phyloP scores from a whole-genome alignment of 192 early-diverging fungal genomes.

The Entomortierella beljakovae region DNA sequence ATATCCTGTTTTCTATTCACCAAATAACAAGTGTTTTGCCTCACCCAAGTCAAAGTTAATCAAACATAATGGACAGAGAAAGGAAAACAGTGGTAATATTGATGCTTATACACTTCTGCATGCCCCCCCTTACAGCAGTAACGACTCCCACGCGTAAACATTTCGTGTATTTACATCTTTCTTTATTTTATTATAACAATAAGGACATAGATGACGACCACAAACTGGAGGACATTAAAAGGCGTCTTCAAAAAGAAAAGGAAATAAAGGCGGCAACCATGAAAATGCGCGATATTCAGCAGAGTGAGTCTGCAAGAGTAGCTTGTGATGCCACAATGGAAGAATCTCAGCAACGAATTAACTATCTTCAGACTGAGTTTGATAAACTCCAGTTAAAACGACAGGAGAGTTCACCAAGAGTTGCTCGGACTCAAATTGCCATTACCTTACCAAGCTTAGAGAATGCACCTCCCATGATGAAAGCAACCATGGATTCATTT shows the following conservation, averaged over 20 bases:
- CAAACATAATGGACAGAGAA: neutral
- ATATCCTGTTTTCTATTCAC: neutral
- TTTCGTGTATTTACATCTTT: no score
- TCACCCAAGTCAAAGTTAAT: neutral
- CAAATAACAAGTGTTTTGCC: neutral
- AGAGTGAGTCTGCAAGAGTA: conserved; percentile 54
- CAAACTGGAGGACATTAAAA: conserved; percentile 44
- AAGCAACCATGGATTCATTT: conserved; percentile 18
- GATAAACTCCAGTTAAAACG: conserved; percentile 63
- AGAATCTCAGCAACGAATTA: conserved; percentile 74
- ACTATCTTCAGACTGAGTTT: conserved; percentile 76
- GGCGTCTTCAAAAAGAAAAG: conserved; percentile 54
- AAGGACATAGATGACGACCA: conserved; percentile 49
- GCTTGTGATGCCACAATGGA: conserved; percentile 80
- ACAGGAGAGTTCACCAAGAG: conserved; percentile 23
- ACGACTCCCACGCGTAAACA: no score
- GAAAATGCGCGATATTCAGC: conserved; percentile 46
- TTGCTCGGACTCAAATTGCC: conserved; percentile 22
- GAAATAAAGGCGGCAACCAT: conserved; percentile 51
- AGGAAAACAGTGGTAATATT: conserved; percentile 13
- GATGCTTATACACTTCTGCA: no score
- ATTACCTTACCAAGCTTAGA: conserved; percentile 36
- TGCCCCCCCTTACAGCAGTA: no score
- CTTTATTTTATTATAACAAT: conserved; percentile 1
- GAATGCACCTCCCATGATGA: conserved; percentile 34